Percentiles rank a stretch among this genome's conserved stretches.
phyloP scores from a whole-genome alignment of 2,329 filamentous ascomycete species.

The Penicillium sp. region DNA sequence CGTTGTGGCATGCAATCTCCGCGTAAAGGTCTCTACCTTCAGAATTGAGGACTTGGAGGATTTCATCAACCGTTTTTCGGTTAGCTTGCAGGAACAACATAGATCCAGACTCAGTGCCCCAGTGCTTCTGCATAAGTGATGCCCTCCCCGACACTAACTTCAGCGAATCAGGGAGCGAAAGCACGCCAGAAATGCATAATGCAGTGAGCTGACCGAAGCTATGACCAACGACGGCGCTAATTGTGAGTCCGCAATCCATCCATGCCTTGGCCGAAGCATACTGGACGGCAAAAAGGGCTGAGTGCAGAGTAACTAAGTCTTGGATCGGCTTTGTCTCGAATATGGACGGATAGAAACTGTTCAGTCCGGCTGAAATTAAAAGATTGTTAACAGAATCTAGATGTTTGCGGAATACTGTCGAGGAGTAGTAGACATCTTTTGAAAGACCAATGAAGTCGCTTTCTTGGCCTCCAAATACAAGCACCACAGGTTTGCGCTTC shows the following conservation, averaged over 20 bases:
- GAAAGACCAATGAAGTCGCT: no score
- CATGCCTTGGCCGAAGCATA: conserved; percentile 7
- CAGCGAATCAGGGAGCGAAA: conserved; percentile 22
- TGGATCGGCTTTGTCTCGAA: neutral
- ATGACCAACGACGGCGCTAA: conserved; percentile 14
- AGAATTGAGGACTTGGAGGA: neutral
- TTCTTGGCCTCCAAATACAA: no score
- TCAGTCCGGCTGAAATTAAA: no score
- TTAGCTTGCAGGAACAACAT: conserved; percentile 33
- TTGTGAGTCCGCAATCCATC: neutral
- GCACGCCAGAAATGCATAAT: conserved; percentile 12
- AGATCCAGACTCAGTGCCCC: conserved; percentile 28
- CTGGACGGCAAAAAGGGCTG: neutral
- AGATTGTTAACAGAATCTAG: no score
- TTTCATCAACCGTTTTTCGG: neutral
- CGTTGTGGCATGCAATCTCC: conserved; percentile 27
- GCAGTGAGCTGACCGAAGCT: conserved; percentile 18
- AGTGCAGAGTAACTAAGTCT: neutral
- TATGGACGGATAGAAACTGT: neutral
- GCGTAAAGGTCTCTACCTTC: conserved; percentile 17
- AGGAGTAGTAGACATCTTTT: no score
- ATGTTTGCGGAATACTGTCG: no score
- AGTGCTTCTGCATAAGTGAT: conserved; percentile 25
- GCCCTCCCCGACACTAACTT: conserved; percentile 30
- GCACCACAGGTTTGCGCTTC: no score